Conservation (phyloP, 306 rosid genomes). For the Acmispon strigosus region DNA sequence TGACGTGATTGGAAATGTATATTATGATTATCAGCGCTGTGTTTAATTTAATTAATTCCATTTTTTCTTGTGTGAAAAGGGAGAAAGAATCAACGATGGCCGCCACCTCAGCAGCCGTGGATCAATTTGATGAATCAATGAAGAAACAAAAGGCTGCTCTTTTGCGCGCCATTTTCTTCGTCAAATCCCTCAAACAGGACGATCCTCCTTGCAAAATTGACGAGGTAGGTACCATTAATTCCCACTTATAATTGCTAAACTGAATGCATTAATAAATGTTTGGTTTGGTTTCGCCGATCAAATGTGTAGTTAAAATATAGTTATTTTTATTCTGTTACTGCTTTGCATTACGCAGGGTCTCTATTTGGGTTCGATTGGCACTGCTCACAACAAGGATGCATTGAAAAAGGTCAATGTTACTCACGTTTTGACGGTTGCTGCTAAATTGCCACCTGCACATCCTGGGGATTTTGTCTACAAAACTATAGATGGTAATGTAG, state of each 20-base stretch:
- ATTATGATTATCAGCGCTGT: not conserved
- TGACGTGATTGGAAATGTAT: no score
- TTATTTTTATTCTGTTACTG: not conserved
- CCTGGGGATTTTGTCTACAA: conserved; percentile 57
- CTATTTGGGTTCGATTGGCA: conserved; percentile 70
- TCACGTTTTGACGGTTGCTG: conserved; percentile 74
- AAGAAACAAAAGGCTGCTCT: conserved; percentile 30
- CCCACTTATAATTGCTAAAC: no score
- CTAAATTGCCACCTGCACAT: conserved; percentile 37
- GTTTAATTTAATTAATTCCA: not conserved
- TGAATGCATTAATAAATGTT: no score
- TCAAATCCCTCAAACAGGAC: conserved; percentile 32
- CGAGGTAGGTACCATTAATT: conserved; percentile 44
- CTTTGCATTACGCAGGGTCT: conserved; percentile 48
- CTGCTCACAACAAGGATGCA: conserved; percentile 49
- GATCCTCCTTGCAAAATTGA: conserved; percentile 55
- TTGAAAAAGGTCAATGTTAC: conserved; percentile 54
- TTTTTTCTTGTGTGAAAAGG: conserved; percentile 12
- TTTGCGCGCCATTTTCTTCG: conserved; percentile 18
- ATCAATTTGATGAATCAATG: conserved; percentile 30
- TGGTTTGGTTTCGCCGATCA: no score
- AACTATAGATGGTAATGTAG: conserved; percentile 44
- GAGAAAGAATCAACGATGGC: not conserved
- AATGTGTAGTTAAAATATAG: no score
- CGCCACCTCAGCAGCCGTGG: conserved; percentile 16